Base-by-base conservation (phyloP, 164 flowering plant species). In the Paratinospora sagittata region DNA sequence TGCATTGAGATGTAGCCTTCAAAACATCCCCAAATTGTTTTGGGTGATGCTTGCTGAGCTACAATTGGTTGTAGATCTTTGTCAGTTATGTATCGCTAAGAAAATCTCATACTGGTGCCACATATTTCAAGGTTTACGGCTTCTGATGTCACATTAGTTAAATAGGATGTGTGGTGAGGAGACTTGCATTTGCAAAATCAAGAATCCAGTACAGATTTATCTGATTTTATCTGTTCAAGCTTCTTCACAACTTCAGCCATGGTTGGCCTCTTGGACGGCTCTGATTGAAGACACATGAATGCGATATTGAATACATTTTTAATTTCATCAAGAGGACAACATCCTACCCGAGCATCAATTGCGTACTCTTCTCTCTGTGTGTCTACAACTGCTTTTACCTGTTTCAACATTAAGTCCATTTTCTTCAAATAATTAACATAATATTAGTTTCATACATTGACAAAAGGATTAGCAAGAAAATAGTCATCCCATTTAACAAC, bases 221-320 rank as follows among this genome's bases (percentile, higher is more conserved):
- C 72, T 73, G 82, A 63, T 70, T 80, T 82, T n/a, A 83, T 78
- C 67, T 80, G 81, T 84, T 93, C 94, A 62, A 91, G 90, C 94
- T 89, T 79, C 80, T 88, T 93, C 66, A 91, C 77, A 81, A 91
- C 94, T 80, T 91, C 94, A 52, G 77, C 84, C 96, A 93, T 91
- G n/a, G 89, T 88, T 26, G 98, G 97, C 70, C 98, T 90, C 67
- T 70, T 81, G 6, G 86, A 79, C 17, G 97, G 94, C 17, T 91
- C 96, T 68, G 90, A 41, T 65, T 93, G 94, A 21, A 91, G 91
- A 80, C 98, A 93, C 86, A 76, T 85, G 33, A 86, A 57, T 69
- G 98, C 91, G 13, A 91, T 81, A 47, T 61, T 74, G 70, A 93
- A 93, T 27, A 79, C 88, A 37, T 47, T 36, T 76, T 84, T 88